phyloP scores from a whole-genome alignment of 441 rosid genomes.

The Erysimum cheiri region DNA sequence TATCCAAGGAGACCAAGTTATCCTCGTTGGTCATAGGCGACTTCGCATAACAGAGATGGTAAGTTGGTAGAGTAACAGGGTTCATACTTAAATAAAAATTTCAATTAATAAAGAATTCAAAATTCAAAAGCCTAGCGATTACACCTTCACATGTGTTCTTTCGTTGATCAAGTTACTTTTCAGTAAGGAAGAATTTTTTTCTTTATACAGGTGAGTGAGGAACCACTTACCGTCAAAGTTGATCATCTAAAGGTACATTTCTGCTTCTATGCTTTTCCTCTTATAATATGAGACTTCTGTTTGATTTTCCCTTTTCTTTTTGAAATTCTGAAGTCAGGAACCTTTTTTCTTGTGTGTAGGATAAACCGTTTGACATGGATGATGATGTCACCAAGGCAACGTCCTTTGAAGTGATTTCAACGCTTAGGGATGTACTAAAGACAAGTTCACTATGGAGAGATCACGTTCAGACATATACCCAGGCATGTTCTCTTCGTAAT shows the following conservation, averaged over 20 bases:
- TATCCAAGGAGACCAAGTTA: conserved; percentile 93
- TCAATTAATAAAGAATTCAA: neutral
- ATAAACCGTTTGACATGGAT: conserved; percentile 89
- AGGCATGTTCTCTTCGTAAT: conserved; percentile 54
- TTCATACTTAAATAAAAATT: conserved; percentile 25
- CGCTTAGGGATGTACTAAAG: conserved; percentile 92
- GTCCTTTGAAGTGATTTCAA: conserved; percentile 95
- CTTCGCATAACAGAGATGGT: conserved; percentile 96
- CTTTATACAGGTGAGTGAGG: conserved; percentile 77
- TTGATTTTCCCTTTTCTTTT: neutral
- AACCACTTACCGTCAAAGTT: conserved; percentile 94
- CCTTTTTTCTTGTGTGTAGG: conserved; percentile 58
- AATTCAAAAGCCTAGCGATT: conserved; percentile 8
- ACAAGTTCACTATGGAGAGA: conserved; percentile 97
- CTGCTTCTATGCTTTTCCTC: conserved; percentile 26
- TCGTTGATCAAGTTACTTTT: conserved; percentile 32
- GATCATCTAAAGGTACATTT: conserved; percentile 90
- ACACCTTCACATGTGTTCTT: conserved; percentile 13
- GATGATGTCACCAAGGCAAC: conserved; percentile 99
- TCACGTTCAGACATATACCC: conserved; percentile 94
- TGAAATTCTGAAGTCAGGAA: neutral
- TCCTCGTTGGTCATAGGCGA: conserved; percentile 93
- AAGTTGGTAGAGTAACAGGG: conserved; percentile 32
- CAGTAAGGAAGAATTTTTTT: conserved; percentile 26
- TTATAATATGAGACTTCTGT: conserved; percentile 7